phyloP scores from a whole-genome alignment of 1,139 yeast species.

The Nadsonia starkeyi-henricii region DNA sequence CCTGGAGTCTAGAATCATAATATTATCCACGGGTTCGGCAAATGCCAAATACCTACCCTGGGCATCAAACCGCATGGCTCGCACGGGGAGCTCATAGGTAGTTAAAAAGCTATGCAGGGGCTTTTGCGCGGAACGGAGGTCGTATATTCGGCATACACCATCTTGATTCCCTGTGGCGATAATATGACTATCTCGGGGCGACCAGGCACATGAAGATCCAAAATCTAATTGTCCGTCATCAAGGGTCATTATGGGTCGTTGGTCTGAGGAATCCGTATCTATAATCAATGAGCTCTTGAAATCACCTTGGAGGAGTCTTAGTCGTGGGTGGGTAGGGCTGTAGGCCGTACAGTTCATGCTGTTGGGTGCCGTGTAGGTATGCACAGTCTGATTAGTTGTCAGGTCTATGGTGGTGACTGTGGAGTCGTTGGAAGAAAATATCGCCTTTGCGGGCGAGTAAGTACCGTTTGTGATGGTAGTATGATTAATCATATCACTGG shows the following conservation, averaged over 20 bases:
- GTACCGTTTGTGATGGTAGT: conserved; percentile 25
- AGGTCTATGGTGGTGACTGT: conserved; percentile 31
- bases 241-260: conserved; percentile 9
- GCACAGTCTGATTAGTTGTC: conserved; percentile 13
- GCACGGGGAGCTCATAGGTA: conserved; percentile 29
- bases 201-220: conserved; percentile 53
- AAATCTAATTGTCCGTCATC: conserved; percentile 39
- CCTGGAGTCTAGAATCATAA: conserved; percentile 31
- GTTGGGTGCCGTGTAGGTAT: conserved; percentile 25
- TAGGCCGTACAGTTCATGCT: conserved; percentile 40
- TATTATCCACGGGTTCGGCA: conserved; percentile 50
- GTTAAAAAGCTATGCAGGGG: conserved; percentile 29
- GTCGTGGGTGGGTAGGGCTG: conserved; percentile 26
- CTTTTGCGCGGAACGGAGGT: conserved; percentile 26
- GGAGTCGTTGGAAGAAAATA: conserved; percentile 39
- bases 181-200: conserved; percentile 25
- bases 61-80: conserved; percentile 39
- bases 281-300: conserved; percentile 29
- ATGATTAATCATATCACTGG: conserved; percentile 45
- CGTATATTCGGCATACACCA: conserved; percentile 43
- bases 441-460: conserved; percentile 15
- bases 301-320: conserved; percentile 41
- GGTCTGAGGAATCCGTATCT: conserved; percentile 27
- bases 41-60: conserved; percentile 35
- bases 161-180: conserved; percentile 51